These are phyloP conservation scores for Penicillium lividum DNA, from an alignment of 495 filamentous ascomycete species.

Conservation along the genomic window DNA sequence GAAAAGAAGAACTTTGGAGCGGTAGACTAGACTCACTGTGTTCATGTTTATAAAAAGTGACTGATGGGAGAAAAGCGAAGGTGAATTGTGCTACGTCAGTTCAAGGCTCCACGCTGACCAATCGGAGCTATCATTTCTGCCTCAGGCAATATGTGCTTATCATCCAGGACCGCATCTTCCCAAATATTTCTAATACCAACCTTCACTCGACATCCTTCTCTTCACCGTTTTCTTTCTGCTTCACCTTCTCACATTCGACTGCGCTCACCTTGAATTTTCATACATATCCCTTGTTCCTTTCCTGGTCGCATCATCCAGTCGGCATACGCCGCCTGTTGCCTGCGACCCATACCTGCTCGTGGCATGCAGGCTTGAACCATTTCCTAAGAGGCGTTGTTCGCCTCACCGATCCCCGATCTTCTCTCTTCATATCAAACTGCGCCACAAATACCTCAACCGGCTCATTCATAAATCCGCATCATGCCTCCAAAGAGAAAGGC, in stretches of 20 bases:
- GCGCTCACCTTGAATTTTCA: background rate
- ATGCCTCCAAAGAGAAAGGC: conserved; percentile 86
- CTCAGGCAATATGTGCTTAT: conserved; percentile 24
- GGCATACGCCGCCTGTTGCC: conserved; percentile 16
- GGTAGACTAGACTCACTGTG: conserved; percentile 33
- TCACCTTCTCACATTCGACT: background rate
- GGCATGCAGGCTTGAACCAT: conserved; percentile 28
- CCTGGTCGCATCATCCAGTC: conserved; percentile 10
- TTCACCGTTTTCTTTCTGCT: background rate
- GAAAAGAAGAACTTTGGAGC: conserved; percentile 3
- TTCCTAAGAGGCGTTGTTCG: conserved; percentile 17
- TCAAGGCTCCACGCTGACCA: conserved; percentile 12
- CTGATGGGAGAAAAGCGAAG: conserved; percentile 15
- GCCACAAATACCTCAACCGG: background rate
- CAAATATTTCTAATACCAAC: background rate
- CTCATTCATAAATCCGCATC: conserved; percentile 6
- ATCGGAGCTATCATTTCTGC: conserved; percentile 13
- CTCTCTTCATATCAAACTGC: background rate
- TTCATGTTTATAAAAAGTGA: conserved; percentile 41
- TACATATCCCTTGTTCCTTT: background rate
- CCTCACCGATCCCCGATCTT: conserved; percentile 6
- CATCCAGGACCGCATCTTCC: conserved; percentile 2
- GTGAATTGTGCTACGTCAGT: conserved; percentile 35
- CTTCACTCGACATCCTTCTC: background rate
- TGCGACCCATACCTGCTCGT: conserved; percentile 19